phyloP scores from a whole-genome alignment of 495 filamentous ascomycete species.

The Penicillium bialowiezense region DNA sequence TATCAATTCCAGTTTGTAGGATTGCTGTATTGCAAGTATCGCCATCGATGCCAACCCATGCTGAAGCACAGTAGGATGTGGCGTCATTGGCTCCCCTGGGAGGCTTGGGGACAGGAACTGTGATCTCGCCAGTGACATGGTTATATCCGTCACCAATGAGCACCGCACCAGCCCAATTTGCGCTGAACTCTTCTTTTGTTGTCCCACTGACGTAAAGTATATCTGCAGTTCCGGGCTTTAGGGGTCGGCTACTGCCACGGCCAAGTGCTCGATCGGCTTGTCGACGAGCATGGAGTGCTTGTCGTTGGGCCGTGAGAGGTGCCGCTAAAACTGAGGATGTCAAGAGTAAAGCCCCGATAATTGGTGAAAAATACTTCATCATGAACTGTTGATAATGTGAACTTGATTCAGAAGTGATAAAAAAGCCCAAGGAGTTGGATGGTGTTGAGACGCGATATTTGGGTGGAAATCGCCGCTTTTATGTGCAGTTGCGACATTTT shows the following conservation, averaged over 20 bases:
- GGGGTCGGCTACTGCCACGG: slow-evolving; percentile 3
- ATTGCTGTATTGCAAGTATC: slow-evolving; percentile 51
- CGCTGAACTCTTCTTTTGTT: slow-evolving; percentile 40
- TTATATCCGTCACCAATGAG: slow-evolving; percentile 45
- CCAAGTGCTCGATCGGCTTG: slow-evolving; percentile 6
- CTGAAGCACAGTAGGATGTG: slow-evolving; percentile 49
- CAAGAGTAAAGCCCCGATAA: slow-evolving; percentile 19
- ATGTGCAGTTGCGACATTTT: too few relatives aligned
- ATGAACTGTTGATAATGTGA: too few relatives aligned
- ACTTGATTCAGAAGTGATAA: too few relatives aligned
- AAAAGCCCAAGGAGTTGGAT: too few relatives aligned
- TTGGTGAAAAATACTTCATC: slow-evolving; percentile 1
- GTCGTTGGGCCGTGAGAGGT: slow-evolving; percentile 16
- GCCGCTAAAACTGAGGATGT: slow-evolving; percentile 19
- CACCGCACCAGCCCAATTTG: slow-evolving; percentile 56
- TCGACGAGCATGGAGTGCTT: slow-evolving; percentile 11
- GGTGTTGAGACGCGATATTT: too few relatives aligned
- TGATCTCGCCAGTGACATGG: slow-evolving; percentile 46
- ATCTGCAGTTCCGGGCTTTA: slow-evolving; percentile 23
- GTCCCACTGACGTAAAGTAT: slow-evolving; percentile 21
- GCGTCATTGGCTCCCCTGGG: slow-evolving; percentile 36
- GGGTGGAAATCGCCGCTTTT: too few relatives aligned
- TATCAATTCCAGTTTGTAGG: slow-evolving; percentile 57
- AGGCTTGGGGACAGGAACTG: slow-evolving; percentile 45
- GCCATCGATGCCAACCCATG: slow-evolving; percentile 60